Evolutionary conservation across 192 early-diverging fungal species (phyloP).

Genomic region (Mortierella antarctica): DNA sequence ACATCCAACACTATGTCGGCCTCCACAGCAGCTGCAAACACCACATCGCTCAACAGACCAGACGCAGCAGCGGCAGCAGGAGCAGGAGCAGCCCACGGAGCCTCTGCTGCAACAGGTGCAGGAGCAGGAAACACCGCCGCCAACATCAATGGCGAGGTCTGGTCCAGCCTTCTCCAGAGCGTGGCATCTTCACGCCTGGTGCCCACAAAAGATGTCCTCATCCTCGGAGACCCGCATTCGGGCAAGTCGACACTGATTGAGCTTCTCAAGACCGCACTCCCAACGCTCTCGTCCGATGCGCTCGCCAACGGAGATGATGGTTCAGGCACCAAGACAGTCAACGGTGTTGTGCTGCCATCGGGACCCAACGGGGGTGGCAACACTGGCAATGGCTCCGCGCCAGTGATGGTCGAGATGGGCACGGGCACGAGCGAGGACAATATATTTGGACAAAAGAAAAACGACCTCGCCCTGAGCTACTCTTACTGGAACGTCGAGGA

Average conservation of each 20-base stretch:
- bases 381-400: conserved; percentile 57
- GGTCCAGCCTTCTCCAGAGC: conserved; percentile 82
- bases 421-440: conserved; percentile 52
- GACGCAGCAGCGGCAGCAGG: not conserved
- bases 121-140: not conserved
- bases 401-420: conserved; percentile 56
- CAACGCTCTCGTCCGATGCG: conserved; percentile 36
- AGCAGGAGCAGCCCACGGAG: conserved; percentile 8
- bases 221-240: conserved; percentile 83
- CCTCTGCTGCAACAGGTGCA: conserved; percentile 1
- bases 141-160: conserved; percentile 63
- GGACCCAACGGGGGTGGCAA: conserved; percentile 38
- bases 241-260: conserved; percentile 89
- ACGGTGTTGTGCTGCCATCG: conserved; percentile 17
- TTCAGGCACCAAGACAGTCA: conserved; percentile 9
- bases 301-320: conserved; percentile 35
- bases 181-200: conserved; percentile 81
- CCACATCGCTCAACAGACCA: not conserved
- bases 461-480: conserved; percentile 86
- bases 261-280: conserved; percentile 64
- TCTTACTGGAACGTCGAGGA: conserved; percentile 88
- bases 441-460: conserved; percentile 61
- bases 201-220: conserved; percentile 81
- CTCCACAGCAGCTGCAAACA: not conserved
- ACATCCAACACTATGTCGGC: conserved; percentile 3